Conservation (phyloP, 768 basidiomycete species). For the Phallus indusiatus region DNA sequence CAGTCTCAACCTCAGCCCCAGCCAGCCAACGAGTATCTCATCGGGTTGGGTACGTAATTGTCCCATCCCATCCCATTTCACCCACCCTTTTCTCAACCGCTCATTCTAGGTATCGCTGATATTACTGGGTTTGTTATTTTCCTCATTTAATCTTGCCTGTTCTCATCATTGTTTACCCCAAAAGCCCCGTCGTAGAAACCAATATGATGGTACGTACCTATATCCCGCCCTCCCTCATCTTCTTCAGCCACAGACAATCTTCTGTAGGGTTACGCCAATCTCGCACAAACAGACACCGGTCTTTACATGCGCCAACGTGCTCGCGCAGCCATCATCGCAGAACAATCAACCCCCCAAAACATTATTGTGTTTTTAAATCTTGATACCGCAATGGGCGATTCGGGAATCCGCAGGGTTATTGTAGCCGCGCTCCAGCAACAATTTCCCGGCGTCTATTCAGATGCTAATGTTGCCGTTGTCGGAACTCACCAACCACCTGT, state of each 20-base stretch:
- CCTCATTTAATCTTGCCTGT: neutral
- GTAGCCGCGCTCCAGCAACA: slow-evolving; percentile 44
- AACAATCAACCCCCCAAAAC: slow-evolving; percentile 42
- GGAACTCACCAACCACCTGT: slow-evolving; percentile 65
- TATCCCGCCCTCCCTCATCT: neutral
- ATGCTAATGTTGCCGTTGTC: slow-evolving; percentile 66
- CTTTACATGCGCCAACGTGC: slow-evolving; percentile 73
- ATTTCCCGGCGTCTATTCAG: slow-evolving; percentile 56
- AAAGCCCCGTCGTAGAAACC: slow-evolving; percentile 68
- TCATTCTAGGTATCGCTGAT: slow-evolving; percentile 54
- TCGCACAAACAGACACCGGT: slow-evolving; percentile 60
- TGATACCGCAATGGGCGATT: slow-evolving; percentile 78
- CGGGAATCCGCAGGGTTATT: slow-evolving; percentile 61
- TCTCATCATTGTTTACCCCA: neutral
- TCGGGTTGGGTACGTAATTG: slow-evolving; percentile 44
- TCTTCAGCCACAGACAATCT: neutral
- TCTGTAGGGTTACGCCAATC: slow-evolving; percentile 55
- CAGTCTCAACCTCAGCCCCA: slow-evolving; percentile 27
- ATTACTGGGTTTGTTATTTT: slow-evolving; percentile 49
- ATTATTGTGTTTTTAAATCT: slow-evolving; percentile 69
- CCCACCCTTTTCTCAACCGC: too few species aligned
- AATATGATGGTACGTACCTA: slow-evolving; percentile 59
- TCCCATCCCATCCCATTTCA: neutral
- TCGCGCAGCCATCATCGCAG: slow-evolving; percentile 68
- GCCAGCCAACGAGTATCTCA: slow-evolving; percentile 36